Conservation (phyloP, 2,329 filamentous ascomycete genomes). For the Colletotrichum eleusines region DNA sequence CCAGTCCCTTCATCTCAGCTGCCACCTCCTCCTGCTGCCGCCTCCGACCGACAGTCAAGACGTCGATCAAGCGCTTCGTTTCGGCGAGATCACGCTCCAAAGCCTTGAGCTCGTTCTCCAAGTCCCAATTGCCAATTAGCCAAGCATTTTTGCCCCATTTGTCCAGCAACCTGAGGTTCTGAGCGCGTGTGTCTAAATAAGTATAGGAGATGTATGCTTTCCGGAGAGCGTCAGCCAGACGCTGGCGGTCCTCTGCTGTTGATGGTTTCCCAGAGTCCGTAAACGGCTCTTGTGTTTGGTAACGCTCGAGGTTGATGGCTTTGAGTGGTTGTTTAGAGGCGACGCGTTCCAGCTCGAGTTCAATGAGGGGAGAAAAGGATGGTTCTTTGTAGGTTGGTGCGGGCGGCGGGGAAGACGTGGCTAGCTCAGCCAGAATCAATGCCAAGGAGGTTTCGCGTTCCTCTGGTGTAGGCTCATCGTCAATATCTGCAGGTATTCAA, state of each 20-base stretch:
- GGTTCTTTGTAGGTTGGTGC: constrained; percentile 68
- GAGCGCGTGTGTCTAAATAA: constrained; percentile 64
- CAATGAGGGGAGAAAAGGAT: constrained; percentile 74
- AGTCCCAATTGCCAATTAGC: constrained; percentile 85
- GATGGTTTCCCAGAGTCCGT: constrained; percentile 43
- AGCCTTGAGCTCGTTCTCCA: constrained; percentile 77
- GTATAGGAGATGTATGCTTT: constrained; percentile 62
- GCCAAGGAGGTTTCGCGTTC: constrained; percentile 75
- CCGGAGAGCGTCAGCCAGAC: constrained; percentile 72
- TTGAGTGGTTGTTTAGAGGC: constrained; percentile 64
- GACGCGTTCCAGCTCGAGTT: constrained; percentile 77
- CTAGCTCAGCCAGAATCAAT: constrained; percentile 77
- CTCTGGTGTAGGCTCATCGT: constrained; percentile 73
- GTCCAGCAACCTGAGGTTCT: constrained; percentile 79
- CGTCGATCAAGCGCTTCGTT: constrained; percentile 76
- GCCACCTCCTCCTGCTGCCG: constrained; percentile 76
- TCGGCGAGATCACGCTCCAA: constrained; percentile 82
- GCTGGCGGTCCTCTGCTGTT: constrained; percentile 62
- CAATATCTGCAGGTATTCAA: constrained; percentile 75
- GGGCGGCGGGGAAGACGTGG: constrained; percentile 55
- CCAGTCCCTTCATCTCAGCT: constrained; percentile 79
- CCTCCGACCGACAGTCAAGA: constrained; percentile 77
- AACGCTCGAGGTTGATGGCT: constrained; percentile 82
- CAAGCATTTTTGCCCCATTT: constrained; percentile 89
- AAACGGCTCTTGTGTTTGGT: constrained; percentile 76